Percentiles rank a stretch among this genome's conserved stretches.
Conservation (phyloP, 306 rosid species). For the Prinsepia uniflora region DNA sequence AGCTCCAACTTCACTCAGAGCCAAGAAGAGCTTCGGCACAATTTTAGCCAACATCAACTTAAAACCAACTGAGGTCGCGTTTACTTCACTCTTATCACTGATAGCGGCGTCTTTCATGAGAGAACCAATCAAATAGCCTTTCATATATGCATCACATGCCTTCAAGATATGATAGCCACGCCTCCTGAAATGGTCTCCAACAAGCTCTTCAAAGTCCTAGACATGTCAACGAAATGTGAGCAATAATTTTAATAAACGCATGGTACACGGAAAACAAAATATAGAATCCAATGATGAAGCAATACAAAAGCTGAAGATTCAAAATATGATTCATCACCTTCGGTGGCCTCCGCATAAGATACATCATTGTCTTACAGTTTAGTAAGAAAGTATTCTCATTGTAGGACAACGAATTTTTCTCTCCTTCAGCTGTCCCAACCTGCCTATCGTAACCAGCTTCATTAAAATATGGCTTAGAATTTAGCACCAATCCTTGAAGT, state of each 20-base stretch:
- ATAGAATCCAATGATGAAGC: not conserved
- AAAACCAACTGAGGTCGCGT: constrained; percentile 92
- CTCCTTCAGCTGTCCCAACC: constrained; percentile 97
- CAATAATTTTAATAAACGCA: constrained; percentile 1
- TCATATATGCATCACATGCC: constrained; percentile 95
- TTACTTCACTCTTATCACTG: constrained; percentile 48
- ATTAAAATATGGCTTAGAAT: constrained; percentile 92
- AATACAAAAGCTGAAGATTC: not conserved
- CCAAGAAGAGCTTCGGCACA: constrained; percentile 67
- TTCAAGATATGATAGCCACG: constrained; percentile 87
- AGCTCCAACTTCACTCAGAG: constrained; percentile 68
- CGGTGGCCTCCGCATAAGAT: constrained; percentile 84
- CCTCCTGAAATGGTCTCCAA: constrained; percentile 74
- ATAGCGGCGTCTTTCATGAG: constrained; percentile 62
- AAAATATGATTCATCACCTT: constrained; percentile 52
- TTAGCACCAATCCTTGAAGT: constrained; percentile 91
- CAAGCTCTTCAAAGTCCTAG: constrained; percentile 79
- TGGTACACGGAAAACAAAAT: not conserved
- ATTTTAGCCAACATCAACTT: constrained; percentile 92
- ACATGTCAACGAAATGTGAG: constrained; percentile 25
- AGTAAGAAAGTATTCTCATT: constrained; percentile 89
- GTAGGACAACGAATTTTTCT: constrained; percentile 92
- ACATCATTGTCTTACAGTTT: constrained; percentile 93
- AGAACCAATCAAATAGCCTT: constrained; percentile 80
- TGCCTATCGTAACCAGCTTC: constrained; percentile 99